Evolutionary conservation across 2,329 filamentous ascomycete genomes (phyloP).

Genomic region (Cryphonectria carpinicola): DNA sequence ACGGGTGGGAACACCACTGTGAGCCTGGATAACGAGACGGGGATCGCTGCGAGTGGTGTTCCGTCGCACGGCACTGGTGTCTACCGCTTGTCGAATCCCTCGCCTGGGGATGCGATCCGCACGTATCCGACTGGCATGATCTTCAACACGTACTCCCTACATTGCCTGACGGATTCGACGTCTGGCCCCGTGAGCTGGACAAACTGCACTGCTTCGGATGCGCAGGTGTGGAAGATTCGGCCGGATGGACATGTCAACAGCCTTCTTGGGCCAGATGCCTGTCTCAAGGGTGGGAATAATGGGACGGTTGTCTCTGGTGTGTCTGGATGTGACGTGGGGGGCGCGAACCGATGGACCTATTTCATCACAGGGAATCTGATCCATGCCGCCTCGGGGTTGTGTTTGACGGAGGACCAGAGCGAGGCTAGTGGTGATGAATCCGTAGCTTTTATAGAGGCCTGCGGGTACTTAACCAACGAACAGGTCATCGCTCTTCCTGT

Average conservation of each 20-base stretch:
- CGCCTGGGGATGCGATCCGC: conserved; percentile 31
- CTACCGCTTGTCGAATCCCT: conserved; percentile 44
- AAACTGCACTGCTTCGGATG: conserved; percentile 43
- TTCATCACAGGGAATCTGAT: conserved; percentile 48
- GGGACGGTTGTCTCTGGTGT: conserved; percentile 29
- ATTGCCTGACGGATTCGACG: conserved; percentile 44
- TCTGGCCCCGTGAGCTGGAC: conserved; percentile 38
- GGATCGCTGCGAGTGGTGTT: conserved; percentile 36
- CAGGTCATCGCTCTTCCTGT: conserved; percentile 52
- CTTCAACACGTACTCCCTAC: conserved; percentile 51
- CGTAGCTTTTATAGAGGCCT: conserved; percentile 36
- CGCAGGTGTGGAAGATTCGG: conserved; percentile 48
- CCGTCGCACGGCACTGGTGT: conserved; percentile 46
- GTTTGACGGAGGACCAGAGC: conserved; percentile 43
- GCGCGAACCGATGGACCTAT: conserved; percentile 47
- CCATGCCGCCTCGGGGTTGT: conserved; percentile 39
- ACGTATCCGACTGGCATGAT: conserved; percentile 51
- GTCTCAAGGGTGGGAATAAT: conserved; percentile 36
- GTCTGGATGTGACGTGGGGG: conserved; percentile 28
- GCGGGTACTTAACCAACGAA: conserved; percentile 44
- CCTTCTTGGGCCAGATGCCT: conserved; percentile 39
- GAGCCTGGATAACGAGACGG: conserved; percentile 30
- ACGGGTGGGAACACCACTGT: conserved; percentile 39
- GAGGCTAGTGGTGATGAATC: conserved; percentile 11
- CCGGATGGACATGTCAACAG: conserved; percentile 42